Conservation (phyloP, 768 basidiomycete genomes). For the Tylopilus sp. region DNA sequence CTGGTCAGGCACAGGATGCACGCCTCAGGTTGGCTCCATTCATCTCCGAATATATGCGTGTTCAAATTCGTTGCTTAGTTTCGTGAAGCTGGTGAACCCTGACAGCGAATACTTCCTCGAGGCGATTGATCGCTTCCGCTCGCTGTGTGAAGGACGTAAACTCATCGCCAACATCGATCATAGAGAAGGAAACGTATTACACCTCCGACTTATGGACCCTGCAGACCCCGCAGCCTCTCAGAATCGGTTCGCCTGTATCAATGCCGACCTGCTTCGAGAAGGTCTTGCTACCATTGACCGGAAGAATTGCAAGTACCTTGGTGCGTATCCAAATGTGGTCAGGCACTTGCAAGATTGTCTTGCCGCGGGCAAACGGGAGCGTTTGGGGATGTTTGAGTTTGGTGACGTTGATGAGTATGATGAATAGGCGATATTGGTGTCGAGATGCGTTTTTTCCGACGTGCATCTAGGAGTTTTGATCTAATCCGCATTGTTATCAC, state of each 20-base stretch:
- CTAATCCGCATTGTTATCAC: conserved; percentile 7
- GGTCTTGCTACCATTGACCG: conserved; percentile 81
- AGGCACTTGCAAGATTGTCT: conserved; percentile 63
- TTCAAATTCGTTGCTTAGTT: conserved; percentile 46
- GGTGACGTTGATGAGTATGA: conserved; percentile 83
- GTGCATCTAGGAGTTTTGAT: conserved; percentile 14
- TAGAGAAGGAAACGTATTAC: conserved; percentile 71
- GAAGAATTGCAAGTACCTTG: conserved; percentile 70
- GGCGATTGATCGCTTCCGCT: conserved; percentile 81
- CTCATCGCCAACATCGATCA: conserved; percentile 95
- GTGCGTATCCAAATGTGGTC: conserved; percentile 63
- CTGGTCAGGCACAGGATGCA: conserved; percentile 93
- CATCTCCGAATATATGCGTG: not conserved
- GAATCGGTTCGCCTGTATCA: conserved; percentile 77
- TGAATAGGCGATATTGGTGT: conserved; percentile 35
- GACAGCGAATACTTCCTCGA: conserved; percentile 87
- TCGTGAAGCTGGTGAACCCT: conserved; percentile 76
- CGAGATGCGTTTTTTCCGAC: conserved; percentile 15
- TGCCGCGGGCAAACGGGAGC: conserved; percentile 64
- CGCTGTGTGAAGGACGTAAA: conserved; percentile 87
- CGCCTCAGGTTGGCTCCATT: conserved; percentile 63
- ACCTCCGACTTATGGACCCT: conserved; percentile 93
- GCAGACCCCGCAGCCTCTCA: conserved; percentile 61
- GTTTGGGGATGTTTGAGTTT: conserved; percentile 85
- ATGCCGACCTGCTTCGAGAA: conserved; percentile 85